Base-by-base conservation (phyloP, 306 rosid species). In the Vachellia pachyceras region DNA sequence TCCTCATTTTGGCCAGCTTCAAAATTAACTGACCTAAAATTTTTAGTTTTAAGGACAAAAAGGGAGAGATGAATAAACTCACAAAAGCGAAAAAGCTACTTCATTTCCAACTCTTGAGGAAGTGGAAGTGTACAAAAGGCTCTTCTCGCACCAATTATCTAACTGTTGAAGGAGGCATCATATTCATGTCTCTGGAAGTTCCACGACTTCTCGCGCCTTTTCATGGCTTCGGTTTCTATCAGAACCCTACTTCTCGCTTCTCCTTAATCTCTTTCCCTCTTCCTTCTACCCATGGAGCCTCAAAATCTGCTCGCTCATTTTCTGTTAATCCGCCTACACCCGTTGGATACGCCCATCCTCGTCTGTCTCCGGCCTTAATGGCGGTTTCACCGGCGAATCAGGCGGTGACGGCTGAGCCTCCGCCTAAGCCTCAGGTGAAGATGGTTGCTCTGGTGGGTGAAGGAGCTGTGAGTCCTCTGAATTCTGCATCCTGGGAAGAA, bases 361-460 rank as follows among this genome's bases (percentile, higher is more conserved):
- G 76, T 47, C 14, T 63, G 4, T 52, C 77, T 13, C 35, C 76
- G 1, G 39, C 72, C 71, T 14, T 76, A 9, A 64, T 71, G 84
- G 84, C 87, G 15, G 82, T 86, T 40, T 76, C 72, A 6, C 78
- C 75, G 39, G 18, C 73, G 17, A 54, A 71, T 18, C 57, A 75
- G 58, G 57, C 7, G 33, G 76, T 37, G 64, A 46, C 40, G 64
- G 77, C 37, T 44, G 57, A 68, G 35, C 67, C 1, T 67, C 44
- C 25, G 1, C 18, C 65, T n/a, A 84, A 79, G 1, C 64, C 79
- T 23, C 85, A 82, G 72, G 92, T 90, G 83, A 88, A 84, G 83
- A 88, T 88, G 45, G 88, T 85, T 10, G 81, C 94, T 42, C 55
- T 90, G 17, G 89, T 90, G 40, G 92, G 94, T 49, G 83, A 86